A percentile compares a stretch with the other conserved stretches of the same genome.
These are phyloP conservation scores for Pseudonectria buxi DNA, from an alignment of 2,329 filamentous ascomycete genomes.

Conservation along the genomic window DNA sequence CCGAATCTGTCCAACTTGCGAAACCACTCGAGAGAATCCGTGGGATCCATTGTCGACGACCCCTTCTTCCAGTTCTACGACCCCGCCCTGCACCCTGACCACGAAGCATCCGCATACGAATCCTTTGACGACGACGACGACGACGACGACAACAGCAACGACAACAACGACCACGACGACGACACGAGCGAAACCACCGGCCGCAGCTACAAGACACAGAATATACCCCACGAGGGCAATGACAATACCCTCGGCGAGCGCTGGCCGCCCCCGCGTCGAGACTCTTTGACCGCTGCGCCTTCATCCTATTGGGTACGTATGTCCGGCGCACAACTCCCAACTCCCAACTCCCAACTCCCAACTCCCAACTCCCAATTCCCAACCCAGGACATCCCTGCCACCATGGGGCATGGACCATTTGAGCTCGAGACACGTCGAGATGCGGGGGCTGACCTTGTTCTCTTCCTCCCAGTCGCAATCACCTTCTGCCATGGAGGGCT, in stretches of 20 bases:
- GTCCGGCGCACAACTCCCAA: constrained; percentile 15
- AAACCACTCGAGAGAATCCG: constrained; percentile 37
- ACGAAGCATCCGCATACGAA: constrained; percentile 21
- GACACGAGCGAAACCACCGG: constrained; percentile 3
- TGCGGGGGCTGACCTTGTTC: constrained; percentile 20
- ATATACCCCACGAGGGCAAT: constrained; percentile 16
- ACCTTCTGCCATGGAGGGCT: constrained; percentile 45
- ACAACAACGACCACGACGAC: constrained; percentile 3
- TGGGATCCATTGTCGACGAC: constrained; percentile 49
- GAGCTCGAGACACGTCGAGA: constrained; percentile 8
- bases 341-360: constrained; percentile 13
- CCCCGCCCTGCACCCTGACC: constrained; percentile 21
- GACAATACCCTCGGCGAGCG: constrained; percentile 23
- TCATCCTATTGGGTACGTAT: constrained; percentile 32
- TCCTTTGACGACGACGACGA: constrained; percentile 22
- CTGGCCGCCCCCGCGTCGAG: constrained; percentile 42
- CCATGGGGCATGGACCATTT: constrained; percentile 18
- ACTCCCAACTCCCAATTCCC: constrained; percentile 16
- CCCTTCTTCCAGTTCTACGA: constrained; percentile 46
- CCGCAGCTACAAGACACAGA: constrained; percentile 12
- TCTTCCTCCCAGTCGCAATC: constrained; percentile 21
- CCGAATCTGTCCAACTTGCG: constrained; percentile 17
- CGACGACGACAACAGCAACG: constrained; percentile 34
- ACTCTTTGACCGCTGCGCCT: constrained; percentile 39
- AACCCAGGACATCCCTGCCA: constrained; percentile 8